phyloP scores from a whole-genome alignment of 805 yeast species.

The Spathaspora passalidarum region DNA sequence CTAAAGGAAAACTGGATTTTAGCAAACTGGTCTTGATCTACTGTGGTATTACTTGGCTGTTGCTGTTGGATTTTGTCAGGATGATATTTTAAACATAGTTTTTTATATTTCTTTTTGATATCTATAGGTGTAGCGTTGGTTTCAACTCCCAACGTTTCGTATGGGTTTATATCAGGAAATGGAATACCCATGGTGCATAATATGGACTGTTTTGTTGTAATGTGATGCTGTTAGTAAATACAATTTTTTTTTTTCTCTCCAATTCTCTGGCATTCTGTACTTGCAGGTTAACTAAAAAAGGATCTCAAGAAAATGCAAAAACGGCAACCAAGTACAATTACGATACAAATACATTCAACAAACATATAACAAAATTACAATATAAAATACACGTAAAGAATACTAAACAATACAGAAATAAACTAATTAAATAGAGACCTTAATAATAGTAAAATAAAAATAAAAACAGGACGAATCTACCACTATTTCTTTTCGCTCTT shows the following conservation, averaged over 20 bases:
- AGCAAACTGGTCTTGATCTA: slow-evolving; percentile 46
- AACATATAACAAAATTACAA: background rate
- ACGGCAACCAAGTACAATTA: background rate
- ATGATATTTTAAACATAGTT: slow-evolving; percentile 59
- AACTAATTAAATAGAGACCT: background rate
- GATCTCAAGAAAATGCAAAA: background rate
- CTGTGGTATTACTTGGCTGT: slow-evolving; percentile 7
- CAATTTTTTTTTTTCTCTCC: background rate
- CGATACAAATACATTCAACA: background rate
- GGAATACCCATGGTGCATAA: slow-evolving; percentile 30
- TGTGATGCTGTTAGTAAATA: background rate
- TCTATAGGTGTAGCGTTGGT: slow-evolving; percentile 44
- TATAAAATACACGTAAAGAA: slow-evolving; percentile 1
- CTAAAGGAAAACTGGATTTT: slow-evolving; percentile 73
- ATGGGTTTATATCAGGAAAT: slow-evolving; percentile 61
- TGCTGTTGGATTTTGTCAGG: slow-evolving; percentile 61
- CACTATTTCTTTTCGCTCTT: slow-evolving; percentile 23
- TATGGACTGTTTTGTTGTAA: background rate
- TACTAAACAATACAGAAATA: background rate
- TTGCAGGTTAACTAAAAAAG: background rate
- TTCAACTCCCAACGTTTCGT: slow-evolving; percentile 46
- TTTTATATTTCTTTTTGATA: slow-evolving; percentile 67
- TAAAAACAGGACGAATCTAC: background rate
- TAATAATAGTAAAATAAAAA: background rate
- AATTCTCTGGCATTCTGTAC: background rate